Conservation (phyloP, 768 basidiomycete genomes). For the Lactifluus volemus region DNA sequence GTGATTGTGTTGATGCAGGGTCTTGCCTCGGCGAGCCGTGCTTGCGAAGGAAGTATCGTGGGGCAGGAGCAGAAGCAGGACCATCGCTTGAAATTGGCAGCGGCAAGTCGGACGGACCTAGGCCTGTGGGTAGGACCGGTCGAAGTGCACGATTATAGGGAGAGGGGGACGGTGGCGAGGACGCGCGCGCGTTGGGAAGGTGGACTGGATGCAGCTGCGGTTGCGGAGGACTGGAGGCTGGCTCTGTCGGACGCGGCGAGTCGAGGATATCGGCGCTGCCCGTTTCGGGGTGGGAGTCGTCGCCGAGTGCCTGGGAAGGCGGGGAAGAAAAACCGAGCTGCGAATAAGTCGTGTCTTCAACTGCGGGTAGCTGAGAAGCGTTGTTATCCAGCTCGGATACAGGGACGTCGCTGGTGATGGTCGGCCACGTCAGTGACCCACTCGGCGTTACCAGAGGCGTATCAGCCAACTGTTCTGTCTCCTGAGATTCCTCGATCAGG, state of each 20-base stretch:
- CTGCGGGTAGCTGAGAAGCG: slow-evolving; percentile 23
- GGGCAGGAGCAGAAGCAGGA: neutral
- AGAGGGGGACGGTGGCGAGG: slow-evolving; percentile 7
- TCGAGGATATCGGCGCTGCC: neutral
- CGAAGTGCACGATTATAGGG: neutral
- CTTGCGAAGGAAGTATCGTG: slow-evolving; percentile 24
- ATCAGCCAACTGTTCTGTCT: slow-evolving; percentile 37
- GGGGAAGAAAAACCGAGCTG: slow-evolving; percentile 29
- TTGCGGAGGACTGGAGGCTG: neutral
- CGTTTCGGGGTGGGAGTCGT: neutral
- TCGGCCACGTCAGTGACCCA: slow-evolving; percentile 41
- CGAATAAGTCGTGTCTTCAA: slow-evolving; percentile 31
- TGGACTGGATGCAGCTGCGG: neutral
- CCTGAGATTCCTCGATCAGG: slow-evolving; percentile 30
- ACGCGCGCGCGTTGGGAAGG: neutral
- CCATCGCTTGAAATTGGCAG: neutral
- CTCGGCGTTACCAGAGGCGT: slow-evolving; percentile 50
- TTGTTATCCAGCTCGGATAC: slow-evolving; percentile 31
- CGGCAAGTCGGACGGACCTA: neutral
- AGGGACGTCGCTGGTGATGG: slow-evolving; percentile 27
- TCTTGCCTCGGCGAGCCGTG: neutral
- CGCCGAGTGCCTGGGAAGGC: slow-evolving; percentile 7
- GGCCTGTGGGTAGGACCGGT: neutral
- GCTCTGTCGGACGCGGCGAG: neutral
- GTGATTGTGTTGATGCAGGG: neutral